These are phyloP conservation scores for Rhizopogon roseolus DNA, from an alignment of 768 basidiomycete genomes.

Conservation along the genomic window DNA sequence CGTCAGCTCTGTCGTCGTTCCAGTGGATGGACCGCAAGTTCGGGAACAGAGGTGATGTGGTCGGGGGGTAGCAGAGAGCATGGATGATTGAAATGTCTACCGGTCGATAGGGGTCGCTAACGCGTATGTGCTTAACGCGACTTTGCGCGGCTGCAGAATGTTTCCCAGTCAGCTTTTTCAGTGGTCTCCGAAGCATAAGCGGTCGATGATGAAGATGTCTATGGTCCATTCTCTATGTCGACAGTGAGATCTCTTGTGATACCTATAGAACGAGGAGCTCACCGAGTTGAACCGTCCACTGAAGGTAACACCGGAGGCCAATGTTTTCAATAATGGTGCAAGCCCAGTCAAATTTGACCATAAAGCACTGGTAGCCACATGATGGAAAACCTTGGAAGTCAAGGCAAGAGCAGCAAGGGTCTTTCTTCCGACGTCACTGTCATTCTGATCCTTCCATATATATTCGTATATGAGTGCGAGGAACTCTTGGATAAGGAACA, in stretches of 20 bases:
- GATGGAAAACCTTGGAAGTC: slow-evolving; percentile 6
- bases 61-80: slow-evolving; percentile 1
- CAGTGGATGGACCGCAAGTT: background rate
- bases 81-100: background rate
- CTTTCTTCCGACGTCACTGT: background rate
- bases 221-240: background rate
- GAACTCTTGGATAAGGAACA: slow-evolving; percentile 3
- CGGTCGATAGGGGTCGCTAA: background rate
- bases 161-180: slow-evolving; percentile 1
- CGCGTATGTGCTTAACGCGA: background rate
- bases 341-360: slow-evolving; percentile 2
- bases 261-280: background rate
- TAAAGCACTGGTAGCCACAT: slow-evolving; percentile 3
- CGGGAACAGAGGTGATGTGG: background rate
- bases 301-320: background rate
- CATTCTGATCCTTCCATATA: background rate
- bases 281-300: background rate
- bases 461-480: background rate
- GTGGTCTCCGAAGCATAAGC: background rate
- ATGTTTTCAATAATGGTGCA: background rate
- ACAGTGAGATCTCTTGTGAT: background rate
- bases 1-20: slow-evolving; percentile 1
- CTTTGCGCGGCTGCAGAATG: background rate
- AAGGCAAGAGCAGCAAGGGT: slow-evolving; percentile 9
- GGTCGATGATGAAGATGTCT: background rate